A percentile compares a stretch with the other conserved stretches of the same genome.
Evolutionary conservation across 2,329 filamentous ascomycete species (phyloP).

Genomic region (Colletotrichum aenigma): DNA sequence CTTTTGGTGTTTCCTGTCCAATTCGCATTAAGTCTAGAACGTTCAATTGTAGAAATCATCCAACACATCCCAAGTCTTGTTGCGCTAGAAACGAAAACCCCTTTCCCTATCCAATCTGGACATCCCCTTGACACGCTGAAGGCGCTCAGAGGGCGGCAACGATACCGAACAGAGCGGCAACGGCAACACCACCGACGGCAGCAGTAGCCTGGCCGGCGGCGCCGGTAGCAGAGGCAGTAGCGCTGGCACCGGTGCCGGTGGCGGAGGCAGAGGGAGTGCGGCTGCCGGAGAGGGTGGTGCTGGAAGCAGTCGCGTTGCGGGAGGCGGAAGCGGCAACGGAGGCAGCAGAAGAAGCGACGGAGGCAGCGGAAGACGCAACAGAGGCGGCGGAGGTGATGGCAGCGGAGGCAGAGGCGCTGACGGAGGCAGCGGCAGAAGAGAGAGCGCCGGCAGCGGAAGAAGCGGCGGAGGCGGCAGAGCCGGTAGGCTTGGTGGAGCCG

Average conservation of each 20-base stretch:
- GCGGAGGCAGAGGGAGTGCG: background rate
- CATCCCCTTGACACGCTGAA: too few relatives aligned
- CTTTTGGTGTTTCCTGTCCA: background rate
- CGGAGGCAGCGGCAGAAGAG: background rate
- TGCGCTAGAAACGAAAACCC: background rate
- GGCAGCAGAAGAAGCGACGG: background rate
- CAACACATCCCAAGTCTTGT: background rate
- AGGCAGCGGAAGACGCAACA: constrained; percentile 23
- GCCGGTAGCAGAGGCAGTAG: background rate
- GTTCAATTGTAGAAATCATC: background rate
- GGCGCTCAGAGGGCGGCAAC: constrained; percentile 6
- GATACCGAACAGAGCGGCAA: constrained; percentile 11
- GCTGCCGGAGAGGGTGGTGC: background rate
- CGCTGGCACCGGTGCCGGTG: background rate
- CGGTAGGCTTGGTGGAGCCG: background rate
- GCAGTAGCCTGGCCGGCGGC: background rate
- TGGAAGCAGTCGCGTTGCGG: background rate
- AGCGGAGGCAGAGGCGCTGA: constrained; percentile 25
- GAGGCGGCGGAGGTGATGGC: constrained; percentile 30
- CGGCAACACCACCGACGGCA: background rate
- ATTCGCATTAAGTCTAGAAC: background rate
- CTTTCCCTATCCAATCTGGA: background rate
- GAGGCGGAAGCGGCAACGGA: constrained; percentile 21
- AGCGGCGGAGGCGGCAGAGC: background rate
- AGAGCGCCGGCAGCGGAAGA: background rate